Conservation (phyloP, 2,329 filamentous ascomycete species). For the Coniella lustricola region DNA sequence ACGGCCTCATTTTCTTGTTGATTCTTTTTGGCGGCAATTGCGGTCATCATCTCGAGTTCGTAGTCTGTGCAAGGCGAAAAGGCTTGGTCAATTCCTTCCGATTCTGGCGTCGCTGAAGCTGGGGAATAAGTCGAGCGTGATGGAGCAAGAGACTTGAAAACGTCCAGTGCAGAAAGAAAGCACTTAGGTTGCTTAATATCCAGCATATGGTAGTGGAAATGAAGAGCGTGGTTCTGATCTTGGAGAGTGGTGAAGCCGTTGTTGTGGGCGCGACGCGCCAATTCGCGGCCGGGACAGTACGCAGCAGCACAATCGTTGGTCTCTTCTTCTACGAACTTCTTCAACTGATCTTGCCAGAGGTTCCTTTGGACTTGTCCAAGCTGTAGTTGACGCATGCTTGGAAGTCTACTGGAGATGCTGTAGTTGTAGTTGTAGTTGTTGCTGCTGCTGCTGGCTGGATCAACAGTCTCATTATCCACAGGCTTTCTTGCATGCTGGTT, state of each 20-base stretch:
- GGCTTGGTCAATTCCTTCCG: too few species aligned
- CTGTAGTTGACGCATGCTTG: too few species aligned
- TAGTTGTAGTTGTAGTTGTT: neutral
- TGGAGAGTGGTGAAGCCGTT: too few species aligned
- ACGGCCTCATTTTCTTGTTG: neutral
- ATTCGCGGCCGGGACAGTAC: neutral
- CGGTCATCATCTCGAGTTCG: neutral
- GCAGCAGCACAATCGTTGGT: too few species aligned
- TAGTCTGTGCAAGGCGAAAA: neutral
- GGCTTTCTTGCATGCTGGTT: too few species aligned
- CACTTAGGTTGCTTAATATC: neutral
- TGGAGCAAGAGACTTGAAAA: neutral
- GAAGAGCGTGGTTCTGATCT: neutral
- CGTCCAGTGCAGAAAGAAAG: neutral
- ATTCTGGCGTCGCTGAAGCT: too few species aligned
- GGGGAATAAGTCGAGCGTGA: too few species aligned
- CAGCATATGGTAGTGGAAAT: neutral
- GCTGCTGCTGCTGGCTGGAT: neutral
- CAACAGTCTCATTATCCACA: neutral
- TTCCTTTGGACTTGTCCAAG: too few species aligned
- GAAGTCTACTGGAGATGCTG: too few species aligned
- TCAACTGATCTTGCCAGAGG: too few species aligned
- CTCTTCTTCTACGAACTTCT: too few species aligned
- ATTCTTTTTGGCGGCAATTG: neutral
- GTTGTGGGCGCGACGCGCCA: neutral